Conservation (phyloP, 345 rosid species). For the Lepidium africanum region DNA sequence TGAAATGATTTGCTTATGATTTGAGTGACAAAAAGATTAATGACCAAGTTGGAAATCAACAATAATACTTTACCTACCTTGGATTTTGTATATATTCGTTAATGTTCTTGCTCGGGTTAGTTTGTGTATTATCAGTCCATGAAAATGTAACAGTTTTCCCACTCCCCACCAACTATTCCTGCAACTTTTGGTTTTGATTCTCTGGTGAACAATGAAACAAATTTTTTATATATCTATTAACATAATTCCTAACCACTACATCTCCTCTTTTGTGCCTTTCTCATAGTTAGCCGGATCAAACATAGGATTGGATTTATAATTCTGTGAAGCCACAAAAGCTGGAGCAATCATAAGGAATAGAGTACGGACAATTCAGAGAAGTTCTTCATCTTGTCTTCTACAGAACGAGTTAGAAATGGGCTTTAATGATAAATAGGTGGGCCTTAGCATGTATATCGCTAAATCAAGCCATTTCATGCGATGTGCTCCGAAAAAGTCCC, state of each 20-base stretch:
- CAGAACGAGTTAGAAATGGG: background rate
- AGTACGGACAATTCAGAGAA: too few relatives aligned
- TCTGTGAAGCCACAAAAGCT: too few relatives aligned
- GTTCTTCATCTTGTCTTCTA: too few relatives aligned
- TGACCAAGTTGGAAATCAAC: background rate
- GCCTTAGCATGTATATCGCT: background rate
- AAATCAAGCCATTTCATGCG: background rate
- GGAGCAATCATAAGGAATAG: too few relatives aligned
- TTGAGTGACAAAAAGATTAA: slow-evolving; percentile 1
- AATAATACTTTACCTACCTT: background rate
- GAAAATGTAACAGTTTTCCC: background rate
- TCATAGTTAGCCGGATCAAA: too few relatives aligned
- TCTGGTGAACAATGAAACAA: slow-evolving; percentile 1
- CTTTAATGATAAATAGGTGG: background rate
- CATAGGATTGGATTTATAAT: too few relatives aligned
- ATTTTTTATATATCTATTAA: background rate
- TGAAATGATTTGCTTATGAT: slow-evolving; percentile 26
- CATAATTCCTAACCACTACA: too few relatives aligned
- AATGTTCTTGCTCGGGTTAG: background rate
- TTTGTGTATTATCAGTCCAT: background rate
- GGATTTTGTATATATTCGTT: background rate
- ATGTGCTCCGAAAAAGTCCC: background rate
- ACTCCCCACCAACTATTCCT: background rate
- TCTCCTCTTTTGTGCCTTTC: too few relatives aligned
- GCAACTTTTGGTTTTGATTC: slow-evolving; percentile 14